These are phyloP conservation scores for Capsicum rhomboideum DNA, from an alignment of 257 asterid species.

Conservation along the genomic window DNA sequence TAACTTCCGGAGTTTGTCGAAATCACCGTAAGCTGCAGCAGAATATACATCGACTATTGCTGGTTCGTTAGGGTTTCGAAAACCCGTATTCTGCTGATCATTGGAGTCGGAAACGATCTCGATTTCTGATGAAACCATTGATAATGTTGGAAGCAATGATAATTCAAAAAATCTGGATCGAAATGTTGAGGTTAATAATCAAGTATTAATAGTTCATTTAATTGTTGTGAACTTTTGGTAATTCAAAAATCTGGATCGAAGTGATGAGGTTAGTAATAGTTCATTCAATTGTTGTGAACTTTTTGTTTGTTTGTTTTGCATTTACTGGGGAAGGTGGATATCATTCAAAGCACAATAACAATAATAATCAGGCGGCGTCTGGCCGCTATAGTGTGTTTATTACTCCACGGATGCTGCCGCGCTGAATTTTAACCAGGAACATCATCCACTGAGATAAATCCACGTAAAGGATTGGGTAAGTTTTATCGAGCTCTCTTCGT, in stretches of 20 bases:
- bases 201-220: background rate
- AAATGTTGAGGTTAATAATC: slow-evolving; percentile 17
- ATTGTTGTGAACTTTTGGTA: background rate
- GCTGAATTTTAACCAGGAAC: background rate
- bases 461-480: too few relatives aligned
- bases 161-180: background rate
- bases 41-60: slow-evolving; percentile 63
- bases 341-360: background rate
- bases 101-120: slow-evolving; percentile 65
- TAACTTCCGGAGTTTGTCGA: slow-evolving; percentile 66
- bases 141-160: background rate
- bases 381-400: background rate
- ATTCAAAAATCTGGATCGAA: background rate
- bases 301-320: background rate
- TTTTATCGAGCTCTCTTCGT: too few relatives aligned
- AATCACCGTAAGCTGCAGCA: slow-evolving; percentile 85
- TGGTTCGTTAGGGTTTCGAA: slow-evolving; percentile 49
- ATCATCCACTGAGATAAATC: background rate
- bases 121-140: slow-evolving; percentile 82
- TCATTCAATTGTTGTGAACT: background rate
- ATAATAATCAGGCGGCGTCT: background rate
- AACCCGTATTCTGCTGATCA: slow-evolving; percentile 39
- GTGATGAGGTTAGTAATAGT: slow-evolving; percentile 8
- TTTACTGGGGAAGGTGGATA: background rate
- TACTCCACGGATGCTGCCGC: background rate